Evolutionary conservation across 345 rosid genomes (phyloP), one percentile per base, ranked within the genome.

Genomic region (Garcia nutans): DNA sequence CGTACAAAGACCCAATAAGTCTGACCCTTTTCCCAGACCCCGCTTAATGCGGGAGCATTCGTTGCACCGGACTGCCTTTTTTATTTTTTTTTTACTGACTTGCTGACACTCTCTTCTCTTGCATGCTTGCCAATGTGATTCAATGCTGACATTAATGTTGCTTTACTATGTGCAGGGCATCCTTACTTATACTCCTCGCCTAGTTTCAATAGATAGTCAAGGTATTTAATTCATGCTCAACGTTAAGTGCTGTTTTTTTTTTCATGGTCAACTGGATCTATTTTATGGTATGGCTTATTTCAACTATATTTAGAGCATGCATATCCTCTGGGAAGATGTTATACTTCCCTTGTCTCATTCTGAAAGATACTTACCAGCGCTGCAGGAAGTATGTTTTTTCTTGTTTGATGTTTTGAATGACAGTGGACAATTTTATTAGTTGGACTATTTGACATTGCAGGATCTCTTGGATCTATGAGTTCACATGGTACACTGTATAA

Each of bases 391-490:
- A 24, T 59, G 23, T 72, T 31, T 47, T 47, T 23, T 59, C 6
- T 55, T 44, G 33, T 58, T 58, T 0, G n/a, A 26, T 42, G 41
- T 13, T 13, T 58, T 60, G 37, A 42, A 19, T 50, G 56, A 66
- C 19, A 59, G 15, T 54, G 50, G 61, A 33, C 8, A 10, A 44
- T 42, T 42, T 44, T 81, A 47, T 72, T 28, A 24, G 61, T 57
- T 77, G 77, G 58, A 20, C 22, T 68, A 71, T 67, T 13, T 66
- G 22, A n/a, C 2, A 49, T 76, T 83, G 79, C 83, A 94, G 97
- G 98, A 56, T 91, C 97, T 44, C 88, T 96, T 75, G 99, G 99
- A 77, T 84, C 92, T 69, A 68, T 93, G 89, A 87, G 96, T 77
- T 84, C 94, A 60, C 83, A 75, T 41, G 97, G 97, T 74, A 78